Base-by-base conservation (phyloP, 2,329 filamentous ascomycete genomes). In the Calcarisporium arbuscula region DNA sequence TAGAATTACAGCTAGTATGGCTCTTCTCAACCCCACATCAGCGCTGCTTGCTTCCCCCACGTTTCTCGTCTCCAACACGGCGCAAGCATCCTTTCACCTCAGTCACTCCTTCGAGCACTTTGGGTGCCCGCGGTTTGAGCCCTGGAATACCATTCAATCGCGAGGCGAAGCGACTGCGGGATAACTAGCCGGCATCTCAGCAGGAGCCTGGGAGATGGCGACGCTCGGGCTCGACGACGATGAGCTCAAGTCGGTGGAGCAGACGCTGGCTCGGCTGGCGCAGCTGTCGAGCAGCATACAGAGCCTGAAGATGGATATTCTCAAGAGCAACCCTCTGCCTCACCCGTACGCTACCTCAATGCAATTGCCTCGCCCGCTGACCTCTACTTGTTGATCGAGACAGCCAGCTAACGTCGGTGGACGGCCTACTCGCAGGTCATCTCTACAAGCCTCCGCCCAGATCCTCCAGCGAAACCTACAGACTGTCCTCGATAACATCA, bases 401-500 rank as follows among this genome's bases (percentile, higher is more conserved):
- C 10, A 3, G 20, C 11, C 14, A 23, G 19, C 41, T 34, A 16
- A 25, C 20, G 12, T 20, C n/a, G n/a, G n/a, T n/a, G n/a, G 25
- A 34, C 8, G 22, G n/a, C 15, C 29, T 28, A 15, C 22, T 5
- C 26, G 6, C 44, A 87, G 83, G 50, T 71, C 77, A 29, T 85
- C 82, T 11, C 70, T 89, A 30, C 80, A 86, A 55, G 75, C 77
- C n/a, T 82, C 80, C 30, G 72, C 80, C 28, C 70, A 73, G 43
- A 85, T 88, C 53, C 73, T 88, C 34, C 79, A 81, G 45, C 73
- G 73, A 45, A 85, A 85, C 54, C 72, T 92, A 25, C 64, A 72
- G 42, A 76, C 74, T 17, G 69, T 90, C 40, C 74, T 80, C 38
- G 70, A 79, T 25, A 72, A 79, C 48, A 67, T 86, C 30, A 68